Evolutionary conservation across 768 basidiomycete genomes (phyloP), one percentile per base, ranked within the genome.

Genomic region (Suillus variegatus): DNA sequence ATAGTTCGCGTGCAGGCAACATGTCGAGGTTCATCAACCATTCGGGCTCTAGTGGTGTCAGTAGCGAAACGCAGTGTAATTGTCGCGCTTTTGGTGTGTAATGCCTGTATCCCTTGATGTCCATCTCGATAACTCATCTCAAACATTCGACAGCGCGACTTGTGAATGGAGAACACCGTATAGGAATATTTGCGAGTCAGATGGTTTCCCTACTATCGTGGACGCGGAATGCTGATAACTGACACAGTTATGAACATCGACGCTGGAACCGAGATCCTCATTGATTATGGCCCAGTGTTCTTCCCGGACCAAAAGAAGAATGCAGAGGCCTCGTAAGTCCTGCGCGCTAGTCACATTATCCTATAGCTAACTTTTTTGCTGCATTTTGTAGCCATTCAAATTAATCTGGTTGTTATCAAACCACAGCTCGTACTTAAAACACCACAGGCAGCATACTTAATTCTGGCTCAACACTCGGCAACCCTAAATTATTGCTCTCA

Each of bases 1-100:
- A 93, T 71, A 78, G 85, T 38, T 74, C 82, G 20, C 80, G 77
- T 43, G 82, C 78, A 1, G 90, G 89, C 5, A 92, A 92, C 64
- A 79, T 81, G 47, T 80, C 89, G n/a, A 81, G 90, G 16, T 92
- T 86, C 68, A 85, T 92, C 62, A 90, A 93, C 69, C 91, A 93
- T 78, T 25, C 68, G 55, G 57, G 43, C 60, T 41, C 65, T 65
- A 60, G 67, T 54, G 20, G 72, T 76, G 4, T 47, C 44, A 46
- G 67, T 12, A 20, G 28, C 13, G 44, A 44, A 43, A 66, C 40
- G 18, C 68, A 41, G 28, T 68, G 62, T 14, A 91, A 88, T 69
- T 85, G 84, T 65, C 60, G 66, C 1, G 86, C 86, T 0, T 69
- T 64, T 63, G 80, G 88, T 88, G 68, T 35, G 79, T 71, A 14